Percentiles rank a stretch among this genome's conserved stretches.
These are phyloP conservation scores for Dothidotthia symphoricarpi DNA, from an alignment of 2,329 filamentous ascomycete genomes.

Conservation along the genomic window DNA sequence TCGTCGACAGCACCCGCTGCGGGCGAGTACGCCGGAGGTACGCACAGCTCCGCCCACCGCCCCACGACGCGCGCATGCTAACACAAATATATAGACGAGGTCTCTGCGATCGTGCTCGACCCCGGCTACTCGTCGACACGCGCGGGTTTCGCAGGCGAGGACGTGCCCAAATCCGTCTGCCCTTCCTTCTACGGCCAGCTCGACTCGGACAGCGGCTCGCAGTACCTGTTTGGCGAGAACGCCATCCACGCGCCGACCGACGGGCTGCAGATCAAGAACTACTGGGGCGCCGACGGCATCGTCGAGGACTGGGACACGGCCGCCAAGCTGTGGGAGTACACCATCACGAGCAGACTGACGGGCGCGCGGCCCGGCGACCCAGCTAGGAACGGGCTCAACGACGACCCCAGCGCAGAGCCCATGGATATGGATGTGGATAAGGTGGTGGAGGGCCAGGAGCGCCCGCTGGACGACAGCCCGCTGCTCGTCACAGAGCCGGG, in stretches of 20 bases:
- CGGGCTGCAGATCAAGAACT: constrained; percentile 82
- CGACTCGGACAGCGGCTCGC: constrained; percentile 50
- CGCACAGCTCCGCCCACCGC: constrained; percentile 6
- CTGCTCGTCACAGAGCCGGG: constrained; percentile 90
- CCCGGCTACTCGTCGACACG: constrained; percentile 88
- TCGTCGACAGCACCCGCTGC: constrained; percentile 42
- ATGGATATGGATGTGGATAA: constrained; percentile 56
- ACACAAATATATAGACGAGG: constrained; percentile 69
- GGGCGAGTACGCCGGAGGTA: constrained; percentile 50
- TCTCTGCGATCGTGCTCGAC: constrained; percentile 94
- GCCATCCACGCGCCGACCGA: constrained; percentile 74
- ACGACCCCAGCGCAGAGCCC: constrained; percentile 57
- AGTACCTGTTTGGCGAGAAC: constrained; percentile 82
- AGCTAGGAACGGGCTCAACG: constrained; percentile 75
- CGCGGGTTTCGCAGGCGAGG: constrained; percentile 96
- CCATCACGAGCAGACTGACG: constrained; percentile 84
- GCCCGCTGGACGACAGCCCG: constrained; percentile 83
- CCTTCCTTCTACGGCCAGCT: constrained; percentile 79
- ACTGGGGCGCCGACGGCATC: constrained; percentile 82
- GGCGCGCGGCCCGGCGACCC: constrained; percentile 69
- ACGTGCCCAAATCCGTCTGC: constrained; percentile 89
- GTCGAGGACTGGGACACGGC: constrained; percentile 97
- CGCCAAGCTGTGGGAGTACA: constrained; percentile 85
- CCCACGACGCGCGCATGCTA: constrained; percentile 7
- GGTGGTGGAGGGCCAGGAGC: constrained; percentile 61